Base-by-base conservation (phyloP, 306 rosid species). In the Glycyrrhiza uralensis region DNA sequence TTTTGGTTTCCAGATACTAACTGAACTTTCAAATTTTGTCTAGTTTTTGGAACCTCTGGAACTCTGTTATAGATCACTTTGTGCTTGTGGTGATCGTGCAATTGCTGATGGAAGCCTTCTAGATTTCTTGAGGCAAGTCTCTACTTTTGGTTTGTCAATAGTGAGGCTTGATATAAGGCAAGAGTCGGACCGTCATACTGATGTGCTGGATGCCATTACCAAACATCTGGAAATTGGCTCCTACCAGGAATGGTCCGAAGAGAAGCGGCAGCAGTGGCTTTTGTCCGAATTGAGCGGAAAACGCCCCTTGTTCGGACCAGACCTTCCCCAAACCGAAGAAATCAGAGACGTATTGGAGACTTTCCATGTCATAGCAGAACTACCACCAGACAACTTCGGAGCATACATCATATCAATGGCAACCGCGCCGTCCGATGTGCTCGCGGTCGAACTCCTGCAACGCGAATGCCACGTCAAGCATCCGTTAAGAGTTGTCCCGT, bases 321-420 rank as follows among this genome's bases (percentile, higher is more conserved):
- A 93, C 69, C 98, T 93, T 74, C 93, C 96, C 19, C 85, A 80
- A 74, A 93, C 96, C 0, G 98, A 93, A 65, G 98, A 93, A 84
- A 86, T 93, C 29, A 76, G 82, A 67, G 96, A 88, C 52, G 98
- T 93, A 69, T 64, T 93, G 65, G 91, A 85, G 55, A 93, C 98
- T 4, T 75, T 93, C 44, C 98, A 78, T 22, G 98, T 93, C 77
- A 66, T 93, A 45, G 78, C 96, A 4, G 98, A 93, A 56, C 87
- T 93, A 17, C 98, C 96, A n/a, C 39, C 90, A 1, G 98, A 88
- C 41, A 85, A 78, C 75, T 92, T 92, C 15, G 96, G 98, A 36
- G 98, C 98, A 26, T 92, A 92, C 42, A 92, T 92, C 85, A 92
- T 92, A 54, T 92, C 98, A 8, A 92, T 92, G 98, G 98, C 96